phyloP scores from a whole-genome alignment of 1,284 basidiomycete species.

The Puccinia hordei region DNA sequence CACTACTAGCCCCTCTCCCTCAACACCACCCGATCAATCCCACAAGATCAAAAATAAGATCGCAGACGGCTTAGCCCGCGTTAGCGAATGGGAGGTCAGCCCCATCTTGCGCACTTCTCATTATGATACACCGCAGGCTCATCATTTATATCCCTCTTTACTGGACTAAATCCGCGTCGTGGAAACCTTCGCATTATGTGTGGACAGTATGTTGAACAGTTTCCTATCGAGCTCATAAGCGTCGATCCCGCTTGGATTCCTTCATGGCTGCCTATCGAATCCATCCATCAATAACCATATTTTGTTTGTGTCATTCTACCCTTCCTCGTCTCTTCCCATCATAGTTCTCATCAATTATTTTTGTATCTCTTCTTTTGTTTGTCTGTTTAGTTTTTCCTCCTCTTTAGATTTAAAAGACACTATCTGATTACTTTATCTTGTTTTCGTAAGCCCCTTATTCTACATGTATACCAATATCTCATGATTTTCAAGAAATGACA shows the following conservation, averaged over 20 bases:
- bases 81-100: constrained; percentile 41
- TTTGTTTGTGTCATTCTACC: too few relatives aligned
- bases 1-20: neutral
- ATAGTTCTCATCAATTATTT: too few relatives aligned
- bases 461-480: too few relatives aligned
- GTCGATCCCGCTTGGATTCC: constrained; percentile 41
- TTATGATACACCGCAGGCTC: neutral
- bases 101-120: neutral
- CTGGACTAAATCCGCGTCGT: neutral
- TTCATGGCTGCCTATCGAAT: constrained; percentile 37
- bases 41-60: constrained; percentile 33
- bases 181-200: neutral
- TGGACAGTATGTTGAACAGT: constrained; percentile 41
- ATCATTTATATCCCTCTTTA: neutral
- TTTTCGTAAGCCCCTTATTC: too few relatives aligned
- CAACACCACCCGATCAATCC: neutral
- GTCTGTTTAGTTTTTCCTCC: too few relatives aligned
- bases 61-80: constrained; percentile 17
- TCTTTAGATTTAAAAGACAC: too few relatives aligned
- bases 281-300: constrained; percentile 5
- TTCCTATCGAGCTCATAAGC: constrained; percentile 32
- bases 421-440: too few relatives aligned
- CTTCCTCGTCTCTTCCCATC: too few relatives aligned
- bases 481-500: too few relatives aligned
- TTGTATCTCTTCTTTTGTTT: too few relatives aligned